Base-by-base conservation (phyloP, 345 rosid genomes). In the Eucalyptus grandis region DNA sequence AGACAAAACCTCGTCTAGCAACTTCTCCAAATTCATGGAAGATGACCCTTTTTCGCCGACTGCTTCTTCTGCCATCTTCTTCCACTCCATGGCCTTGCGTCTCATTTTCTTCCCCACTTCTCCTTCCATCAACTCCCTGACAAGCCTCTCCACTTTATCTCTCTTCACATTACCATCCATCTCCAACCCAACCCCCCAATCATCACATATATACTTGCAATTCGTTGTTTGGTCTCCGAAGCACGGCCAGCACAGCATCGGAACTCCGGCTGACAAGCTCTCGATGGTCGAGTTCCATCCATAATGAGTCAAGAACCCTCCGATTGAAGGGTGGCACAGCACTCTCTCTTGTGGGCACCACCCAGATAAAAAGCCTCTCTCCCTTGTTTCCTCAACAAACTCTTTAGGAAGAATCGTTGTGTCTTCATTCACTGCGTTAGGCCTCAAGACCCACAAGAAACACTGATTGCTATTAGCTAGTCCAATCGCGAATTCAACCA, bases 111-210 rank as follows among this genome's bases (percentile, higher is more conserved):
- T 87, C 22, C 92, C 92, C 19, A 46, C 86, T 16, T 87, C 91
- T 26, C 93, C 93, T 5, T 87, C 95, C 91, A 94, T 91, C 16
- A 92, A 12, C 49, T 93, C 93, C 62, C 43, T 91, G 31, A 93
- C 93, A 37, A 91, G 88, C 31, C 15, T 87, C 86, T 93, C 90
- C 31, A 94, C 92, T 40, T 86, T 81, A 21, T 91, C 92, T 53
- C 94, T 91, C 86, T 87, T 93, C 19, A 90, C 94, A 37, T 91
- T 56, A 14, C 43, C 56, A 26, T 60, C 31, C 31, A 60, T 60
- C 62, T 90, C 93, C 93, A 94, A 17, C 89, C 89, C 62, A 24
- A 56, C 62, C 60, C 60, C 60, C 27, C 27, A 56, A 56, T 56
- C 60, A 56, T 21, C 60, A 56, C 60, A 56, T 56, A 56, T 22